phyloP scores from a whole-genome alignment of 2,329 filamentous ascomycete species.

The Magnaporthales sp. region DNA sequence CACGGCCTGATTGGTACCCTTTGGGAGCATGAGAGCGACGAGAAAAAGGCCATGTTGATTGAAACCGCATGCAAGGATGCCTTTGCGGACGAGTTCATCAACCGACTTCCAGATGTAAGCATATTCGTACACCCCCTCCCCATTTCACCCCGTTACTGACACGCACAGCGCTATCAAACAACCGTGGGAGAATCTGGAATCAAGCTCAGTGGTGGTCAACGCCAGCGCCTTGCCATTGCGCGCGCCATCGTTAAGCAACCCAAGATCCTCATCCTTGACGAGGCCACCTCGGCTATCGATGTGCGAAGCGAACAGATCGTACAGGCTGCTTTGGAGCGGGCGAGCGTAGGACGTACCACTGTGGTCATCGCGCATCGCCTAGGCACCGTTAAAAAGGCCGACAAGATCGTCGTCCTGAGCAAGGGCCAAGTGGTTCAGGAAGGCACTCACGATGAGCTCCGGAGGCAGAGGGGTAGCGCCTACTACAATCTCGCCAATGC shows the following conservation, averaged over 20 bases:
- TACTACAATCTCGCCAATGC: conserved; percentile 5
- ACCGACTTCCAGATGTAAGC: conserved; percentile 46
- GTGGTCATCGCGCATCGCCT: conserved; percentile 6
- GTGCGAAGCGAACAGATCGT: conserved; percentile 35
- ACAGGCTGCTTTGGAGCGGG: conserved; percentile 43
- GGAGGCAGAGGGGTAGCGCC: not conserved
- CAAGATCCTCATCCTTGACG: conserved; percentile 55
- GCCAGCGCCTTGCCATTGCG: conserved; percentile 54
- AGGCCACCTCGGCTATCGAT: conserved; percentile 51
- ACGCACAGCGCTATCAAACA: conserved; percentile 37
- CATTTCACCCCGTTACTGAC: not conserved
- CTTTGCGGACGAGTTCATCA: conserved; percentile 63
- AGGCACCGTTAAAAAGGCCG: conserved; percentile 5
- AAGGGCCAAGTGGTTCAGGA: conserved; percentile 5
- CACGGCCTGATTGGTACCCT: conserved; percentile 37
- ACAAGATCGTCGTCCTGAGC: conserved; percentile 6
- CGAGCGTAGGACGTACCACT: conserved; percentile 49
- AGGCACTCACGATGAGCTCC: conserved; percentile 7
- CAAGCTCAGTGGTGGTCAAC: conserved; percentile 52
- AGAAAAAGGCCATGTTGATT: conserved; percentile 45
- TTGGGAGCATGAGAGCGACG: conserved; percentile 25
- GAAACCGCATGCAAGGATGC: conserved; percentile 57
- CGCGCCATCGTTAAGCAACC: conserved; percentile 51
- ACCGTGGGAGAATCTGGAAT: conserved; percentile 50
- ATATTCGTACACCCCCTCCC: not conserved